Evolutionary conservation across 1,139 yeast genomes (phyloP), one percentile per base, ranked within the genome.

Genomic region (Geotrichum carabidarum): DNA sequence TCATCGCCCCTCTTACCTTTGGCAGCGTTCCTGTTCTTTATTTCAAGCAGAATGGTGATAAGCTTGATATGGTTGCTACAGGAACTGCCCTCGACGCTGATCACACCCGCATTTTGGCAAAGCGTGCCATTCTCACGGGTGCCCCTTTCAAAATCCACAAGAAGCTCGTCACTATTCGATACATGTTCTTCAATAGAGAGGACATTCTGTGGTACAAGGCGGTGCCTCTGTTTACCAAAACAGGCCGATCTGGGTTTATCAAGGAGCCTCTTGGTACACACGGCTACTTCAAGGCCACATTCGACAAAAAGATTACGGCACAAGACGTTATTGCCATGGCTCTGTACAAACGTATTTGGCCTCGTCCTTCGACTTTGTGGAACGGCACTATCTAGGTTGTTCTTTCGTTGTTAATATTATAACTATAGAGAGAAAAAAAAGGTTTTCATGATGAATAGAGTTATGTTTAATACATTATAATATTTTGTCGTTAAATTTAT

Each of bases 231-330:
- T 93, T 89, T 71, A 91, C 98, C 48, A 89, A 88, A 69, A 79
- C 84, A 63, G 99, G 99, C 51, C 82, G 97, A 69, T 78, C 90
- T 42, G 99, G 99, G 56, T 86, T 85, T 69, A 89, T 94, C 69
- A 91, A 89, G 71, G 98, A 93, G 69, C 81, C 91, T 68, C 78
- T 94, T 73, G 99, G 99, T 73, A 94, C 99, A 2, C 99, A 94
- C 71, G 99, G 99, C 60, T 89, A 93, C 74, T 91, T 86, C 78
- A 94, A 94, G 74, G 96, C 97, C 22, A 86, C 88, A 18, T 94
- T 94, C 66, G 98, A 94, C 68, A 94, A 94, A 55, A 87, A 84
- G 65, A 76, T 94, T 64, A 82, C 88, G 48, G 87, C 97, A 0
- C 97, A 91, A 72, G 99, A 94, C 71, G 84, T 89, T 12, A 83